Conservation (phyloP, 2,329 filamentous ascomycete genomes). For the Hymenoscyphus infarciens region DNA sequence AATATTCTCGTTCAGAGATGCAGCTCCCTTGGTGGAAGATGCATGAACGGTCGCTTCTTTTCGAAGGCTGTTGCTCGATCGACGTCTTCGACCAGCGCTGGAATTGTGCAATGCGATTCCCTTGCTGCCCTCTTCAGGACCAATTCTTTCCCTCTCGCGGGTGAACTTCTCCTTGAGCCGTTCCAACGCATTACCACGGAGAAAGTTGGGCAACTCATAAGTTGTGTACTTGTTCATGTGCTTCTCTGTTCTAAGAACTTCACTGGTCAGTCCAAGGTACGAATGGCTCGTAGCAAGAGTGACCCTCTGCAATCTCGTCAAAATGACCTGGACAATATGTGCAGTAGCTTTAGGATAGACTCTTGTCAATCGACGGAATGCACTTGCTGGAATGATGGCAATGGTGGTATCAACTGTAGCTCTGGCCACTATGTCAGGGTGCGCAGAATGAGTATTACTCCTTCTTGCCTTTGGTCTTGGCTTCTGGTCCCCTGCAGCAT, state of each 20-base stretch:
- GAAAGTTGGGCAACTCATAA: slow-evolving; percentile 85
- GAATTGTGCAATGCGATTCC: slow-evolving; percentile 94
- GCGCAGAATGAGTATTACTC: slow-evolving; percentile 67
- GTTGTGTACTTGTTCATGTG: slow-evolving; percentile 91
- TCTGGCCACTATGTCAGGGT: slow-evolving; percentile 95
- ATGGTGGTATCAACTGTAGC: slow-evolving; percentile 97
- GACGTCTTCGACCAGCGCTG: slow-evolving; percentile 58
- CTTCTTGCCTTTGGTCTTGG: slow-evolving; percentile 40
- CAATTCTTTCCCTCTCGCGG: slow-evolving; percentile 76
- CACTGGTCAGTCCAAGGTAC: slow-evolving; percentile 86
- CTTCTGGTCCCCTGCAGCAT: slow-evolving; percentile 38
- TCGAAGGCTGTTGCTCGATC: slow-evolving; percentile 69
- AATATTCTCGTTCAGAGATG: slow-evolving; percentile 25
- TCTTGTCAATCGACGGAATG: slow-evolving; percentile 85
- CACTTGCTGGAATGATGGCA: slow-evolving; percentile 94
- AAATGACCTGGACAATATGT: slow-evolving; percentile 95
- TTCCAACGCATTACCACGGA: slow-evolving; percentile 78
- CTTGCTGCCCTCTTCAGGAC: slow-evolving; percentile 77
- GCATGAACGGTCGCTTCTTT: slow-evolving; percentile 77
- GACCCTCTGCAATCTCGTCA: slow-evolving; percentile 90
- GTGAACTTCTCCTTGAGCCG: slow-evolving; percentile 91
- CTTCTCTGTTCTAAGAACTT: slow-evolving; percentile 88
- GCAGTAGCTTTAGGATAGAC: slow-evolving; percentile 95
- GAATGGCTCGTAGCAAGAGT: slow-evolving; percentile 92
- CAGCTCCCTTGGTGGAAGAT: slow-evolving; percentile 23